Percentiles rank a stretch among this genome's conserved stretches.
Evolutionary conservation across 768 basidiomycete species (phyloP).

Genomic region (Boletus pseudo-olivaceus): DNA sequence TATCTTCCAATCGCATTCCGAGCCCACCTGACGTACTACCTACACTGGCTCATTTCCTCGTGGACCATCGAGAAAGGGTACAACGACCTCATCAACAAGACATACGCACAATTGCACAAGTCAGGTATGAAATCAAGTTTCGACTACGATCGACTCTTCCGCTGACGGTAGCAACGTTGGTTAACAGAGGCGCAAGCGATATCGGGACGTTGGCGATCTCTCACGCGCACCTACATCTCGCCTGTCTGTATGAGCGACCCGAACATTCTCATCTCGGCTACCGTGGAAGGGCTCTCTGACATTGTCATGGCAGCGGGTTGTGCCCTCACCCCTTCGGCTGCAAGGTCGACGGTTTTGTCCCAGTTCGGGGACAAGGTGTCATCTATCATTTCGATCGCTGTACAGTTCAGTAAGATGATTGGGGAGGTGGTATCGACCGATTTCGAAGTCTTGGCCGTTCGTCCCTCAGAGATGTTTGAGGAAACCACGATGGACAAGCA

Average conservation of each 20-base stretch:
- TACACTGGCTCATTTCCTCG: conserved; percentile 3
- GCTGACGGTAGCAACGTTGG: neutral
- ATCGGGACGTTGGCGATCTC: too few relatives aligned
- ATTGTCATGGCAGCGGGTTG: too few relatives aligned
- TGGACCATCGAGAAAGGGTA: conserved; percentile 6
- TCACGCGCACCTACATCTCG: neutral
- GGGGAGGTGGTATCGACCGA: too few relatives aligned
- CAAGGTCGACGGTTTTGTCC: too few relatives aligned
- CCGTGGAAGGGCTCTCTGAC: too few relatives aligned
- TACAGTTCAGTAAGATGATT: too few relatives aligned
- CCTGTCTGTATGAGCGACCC: neutral
- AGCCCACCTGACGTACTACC: neutral
- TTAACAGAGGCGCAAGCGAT: conserved; percentile 3
- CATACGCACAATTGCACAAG: conserved; percentile 4
- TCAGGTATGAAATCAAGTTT: neutral
- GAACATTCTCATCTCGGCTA: neutral
- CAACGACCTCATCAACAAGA: neutral
- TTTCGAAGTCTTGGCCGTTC: too few relatives aligned
- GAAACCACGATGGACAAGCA: neutral
- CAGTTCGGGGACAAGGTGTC: too few relatives aligned
- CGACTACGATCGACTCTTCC: too few relatives aligned
- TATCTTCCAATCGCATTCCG: conserved; percentile 11
- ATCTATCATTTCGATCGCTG: too few relatives aligned
- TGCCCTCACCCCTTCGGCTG: too few relatives aligned
- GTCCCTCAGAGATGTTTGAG: too few relatives aligned